Evolutionary conservation across 495 filamentous ascomycete species (phyloP), one percentile per base, ranked within the genome.

Genomic region (Penicillium daleae): DNA sequence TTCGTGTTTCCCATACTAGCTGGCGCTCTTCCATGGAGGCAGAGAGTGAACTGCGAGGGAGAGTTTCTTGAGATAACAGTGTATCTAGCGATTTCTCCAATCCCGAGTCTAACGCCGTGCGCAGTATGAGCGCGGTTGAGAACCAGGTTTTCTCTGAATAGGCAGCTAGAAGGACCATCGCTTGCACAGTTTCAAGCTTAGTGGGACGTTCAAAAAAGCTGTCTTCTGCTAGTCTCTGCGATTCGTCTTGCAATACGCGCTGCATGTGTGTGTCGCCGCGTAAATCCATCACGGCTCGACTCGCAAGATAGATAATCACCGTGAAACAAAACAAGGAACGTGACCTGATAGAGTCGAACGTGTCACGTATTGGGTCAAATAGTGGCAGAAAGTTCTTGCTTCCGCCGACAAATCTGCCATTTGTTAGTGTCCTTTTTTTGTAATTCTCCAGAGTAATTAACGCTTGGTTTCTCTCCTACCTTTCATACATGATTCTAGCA

Each of bases 121-220:
- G 73, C 24, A 80, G 61, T 53, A 80, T 80, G 6, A 80, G 73
- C 8, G 77, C 77, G 2, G 73, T 80, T 4, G 77, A 80, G 56
- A 80, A 80, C 77, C 77, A 80, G 0, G 77, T 78, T 42, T 80
- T 80, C 60, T 80, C 77, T 0, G 77, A 80, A 26, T 80, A 80
- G 8, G 77, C 77, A 9, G 77, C 77, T 0, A 80, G 67, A 6
- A 80, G 67, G 51, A 80, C 75, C 77, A 80, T 80, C 12, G 76
- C 77, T 32, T 80, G 77, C 0, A 80, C 77, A 4, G 76, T 78
- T 55, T 80, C 77, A 15, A 80, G 67, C 42, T 78, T 80, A 0
- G 77, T 80, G 1, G 77, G 77, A 12, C 76, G 70, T 51, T 78
- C 77, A 33, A 80, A 80, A 56, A 78, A 80, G 40, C 76, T 77